A percentile compares a stretch with the other conserved stretches of the same genome.
Conservation (phyloP, 345 rosid species). For the Raphanus sativus region DNA sequence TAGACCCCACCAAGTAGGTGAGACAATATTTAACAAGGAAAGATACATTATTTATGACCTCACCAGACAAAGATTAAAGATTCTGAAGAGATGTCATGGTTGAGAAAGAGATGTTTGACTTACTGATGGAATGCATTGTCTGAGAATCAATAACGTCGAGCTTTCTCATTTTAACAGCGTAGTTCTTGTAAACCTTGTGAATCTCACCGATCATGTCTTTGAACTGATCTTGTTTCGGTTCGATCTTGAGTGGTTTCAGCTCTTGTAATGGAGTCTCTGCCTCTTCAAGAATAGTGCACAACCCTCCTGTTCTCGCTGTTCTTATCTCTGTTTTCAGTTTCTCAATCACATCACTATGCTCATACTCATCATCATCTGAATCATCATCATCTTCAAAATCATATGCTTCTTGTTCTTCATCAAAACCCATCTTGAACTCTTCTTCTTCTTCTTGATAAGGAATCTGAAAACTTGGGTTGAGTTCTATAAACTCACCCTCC, state of each 20-base stretch:
- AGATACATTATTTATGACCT: constrained; percentile 14
- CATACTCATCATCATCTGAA: constrained; percentile 44
- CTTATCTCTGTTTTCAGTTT: constrained; percentile 62
- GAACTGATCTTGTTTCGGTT: constrained; percentile 44
- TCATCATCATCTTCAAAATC: constrained; percentile 25
- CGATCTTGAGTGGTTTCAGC: constrained; percentile 59
- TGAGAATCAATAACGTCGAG: constrained; percentile 73
- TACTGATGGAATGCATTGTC: constrained; percentile 70
- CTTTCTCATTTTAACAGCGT: constrained; percentile 66
- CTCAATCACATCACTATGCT: constrained; percentile 59
- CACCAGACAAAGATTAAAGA: constrained; percentile 5
- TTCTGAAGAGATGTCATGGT: constrained; percentile 11
- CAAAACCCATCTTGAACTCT: constrained; percentile 13
- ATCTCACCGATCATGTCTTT: constrained; percentile 53
- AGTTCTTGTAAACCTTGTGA: constrained; percentile 65
- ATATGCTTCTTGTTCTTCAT: constrained; percentile 30
- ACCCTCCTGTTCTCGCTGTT: constrained; percentile 70
- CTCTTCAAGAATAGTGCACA: constrained; percentile 80
- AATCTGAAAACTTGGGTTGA: constrained; percentile 37
- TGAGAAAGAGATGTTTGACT: constrained; percentile 30
- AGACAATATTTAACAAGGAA: constrained; percentile 21
- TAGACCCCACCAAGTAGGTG: constrained; percentile 26
- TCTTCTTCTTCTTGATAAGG: constrained; percentile 19
- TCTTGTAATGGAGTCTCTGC: constrained; percentile 51
- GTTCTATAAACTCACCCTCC: constrained; percentile 45